Evolutionary conservation across 306 rosid genomes (phyloP), one percentile per base, ranked within the genome.

Genomic region (Prunus padus): DNA sequence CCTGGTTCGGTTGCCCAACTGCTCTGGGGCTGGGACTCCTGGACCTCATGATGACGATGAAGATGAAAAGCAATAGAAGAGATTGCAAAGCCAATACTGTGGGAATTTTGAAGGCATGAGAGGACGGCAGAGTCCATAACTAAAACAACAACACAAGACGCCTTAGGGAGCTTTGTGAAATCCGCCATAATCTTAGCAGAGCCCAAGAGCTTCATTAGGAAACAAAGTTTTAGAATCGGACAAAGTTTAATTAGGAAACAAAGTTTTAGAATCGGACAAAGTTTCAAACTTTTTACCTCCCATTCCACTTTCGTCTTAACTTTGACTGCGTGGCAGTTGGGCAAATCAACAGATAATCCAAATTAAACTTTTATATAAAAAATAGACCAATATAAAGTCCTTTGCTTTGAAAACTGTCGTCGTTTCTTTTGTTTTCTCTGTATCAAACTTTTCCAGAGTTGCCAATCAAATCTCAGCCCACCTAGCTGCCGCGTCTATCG

Each of bases 131-230:
- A 75, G 22, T 31, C 73, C 63, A 47, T 70, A 77, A 75, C 37
- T 69, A 70, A 52, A 81, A 70, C 68, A 63, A 65, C 31, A 49
- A 45, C 78, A 64, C 22, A 52, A 76, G 66, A 66, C 42, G 65
- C 65, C 84, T 62, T 10, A 18, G 50, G 33, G 31, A 25, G 49
- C 77, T n/a, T 76, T 62, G 81, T 50, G 55, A 16, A 76, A 56
- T 71, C 74, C 84, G 77, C 80, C 80, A 73, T 67, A 20, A n/a
- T 25, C 77, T 73, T 13, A 59, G 45, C 45, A 72, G 56, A 72
- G 44, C 56, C 14, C 20, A 18, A 22, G 25, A 72, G 56, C 68
- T 9, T n/a, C n/a, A n/a, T n/a, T 44, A 73, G 59, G 77, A 73
- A 60, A 25, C 68, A 18, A 45, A 57, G 45, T n/a, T 8, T 22